Conservation (phyloP, 768 basidiomycete species). For the Trametes sanguinea region DNA sequence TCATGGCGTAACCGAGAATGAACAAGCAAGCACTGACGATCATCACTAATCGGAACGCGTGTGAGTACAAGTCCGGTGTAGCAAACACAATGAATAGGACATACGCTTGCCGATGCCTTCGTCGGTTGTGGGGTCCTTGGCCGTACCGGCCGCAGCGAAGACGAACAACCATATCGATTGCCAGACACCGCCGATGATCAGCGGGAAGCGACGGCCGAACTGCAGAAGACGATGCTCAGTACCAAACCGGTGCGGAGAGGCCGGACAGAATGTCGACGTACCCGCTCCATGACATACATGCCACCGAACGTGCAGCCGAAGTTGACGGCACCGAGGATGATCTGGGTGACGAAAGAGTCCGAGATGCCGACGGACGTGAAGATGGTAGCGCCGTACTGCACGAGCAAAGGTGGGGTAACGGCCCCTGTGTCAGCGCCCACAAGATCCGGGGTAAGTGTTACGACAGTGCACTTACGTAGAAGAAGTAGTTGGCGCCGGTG, state of each 20-base stretch:
- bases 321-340: slow-evolving; percentile 75
- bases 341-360: slow-evolving; percentile 71
- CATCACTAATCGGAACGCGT: slow-evolving; percentile 28
- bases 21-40: slow-evolving; percentile 67
- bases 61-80: no score
- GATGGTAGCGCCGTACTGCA: slow-evolving; percentile 54
- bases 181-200: slow-evolving; percentile 73
- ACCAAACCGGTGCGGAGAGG: background rate
- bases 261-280: slow-evolving; percentile 27
- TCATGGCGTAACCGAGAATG: slow-evolving; percentile 70
- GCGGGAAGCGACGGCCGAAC: slow-evolving; percentile 65
- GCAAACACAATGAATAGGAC: slow-evolving; percentile 19
- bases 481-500: slow-evolving; percentile 71
- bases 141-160: slow-evolving; percentile 72
- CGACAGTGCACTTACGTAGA: slow-evolving; percentile 42
- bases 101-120: slow-evolving; percentile 54
- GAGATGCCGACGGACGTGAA: slow-evolving; percentile 66
- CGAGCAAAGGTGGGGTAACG: background rate
- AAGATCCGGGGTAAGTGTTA: background rate
- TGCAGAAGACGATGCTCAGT: slow-evolving; percentile 23
- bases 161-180: slow-evolving; percentile 71
- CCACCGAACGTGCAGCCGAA: slow-evolving; percentile 73
- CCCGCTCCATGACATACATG: slow-evolving; percentile 70
- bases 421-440: background rate
- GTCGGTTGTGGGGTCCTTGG: slow-evolving; percentile 51